Percentiles rank a stretch among this genome's conserved stretches.
Evolutionary conservation across 2,329 filamentous ascomycete genomes (phyloP).

Genomic region (Paramyrothecium sp.): DNA sequence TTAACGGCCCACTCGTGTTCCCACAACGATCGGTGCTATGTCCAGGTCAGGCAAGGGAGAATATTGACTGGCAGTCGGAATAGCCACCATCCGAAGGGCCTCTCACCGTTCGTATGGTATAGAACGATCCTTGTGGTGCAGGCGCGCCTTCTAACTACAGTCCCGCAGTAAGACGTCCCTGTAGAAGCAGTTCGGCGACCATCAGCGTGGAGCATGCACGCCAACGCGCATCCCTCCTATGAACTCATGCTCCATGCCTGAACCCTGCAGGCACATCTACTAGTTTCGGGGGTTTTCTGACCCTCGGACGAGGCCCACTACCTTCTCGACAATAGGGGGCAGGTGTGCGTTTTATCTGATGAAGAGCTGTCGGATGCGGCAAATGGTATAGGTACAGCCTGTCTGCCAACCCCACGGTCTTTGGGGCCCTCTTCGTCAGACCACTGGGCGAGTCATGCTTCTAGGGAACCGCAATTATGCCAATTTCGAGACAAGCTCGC

Average conservation of each 20-base stretch:
- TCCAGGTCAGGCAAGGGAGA: neutral
- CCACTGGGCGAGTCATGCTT: neutral
- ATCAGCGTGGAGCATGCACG: neutral
- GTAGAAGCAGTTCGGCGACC: neutral
- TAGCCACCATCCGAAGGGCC: neutral
- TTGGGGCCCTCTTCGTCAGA: neutral
- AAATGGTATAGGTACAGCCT: too few species aligned
- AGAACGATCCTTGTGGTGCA: neutral
- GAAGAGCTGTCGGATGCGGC: neutral
- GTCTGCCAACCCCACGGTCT: too few species aligned
- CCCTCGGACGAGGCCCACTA: neutral
- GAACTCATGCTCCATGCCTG: neutral
- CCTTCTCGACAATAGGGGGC: neutral
- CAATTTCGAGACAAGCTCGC: neutral
- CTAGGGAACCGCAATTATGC: neutral
- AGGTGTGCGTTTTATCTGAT: neutral
- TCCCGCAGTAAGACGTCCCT: too few species aligned
- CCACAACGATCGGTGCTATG: neutral
- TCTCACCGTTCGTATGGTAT: neutral
- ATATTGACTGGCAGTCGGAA: neutral
- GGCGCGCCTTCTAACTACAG: too few species aligned
- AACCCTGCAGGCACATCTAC: neutral
- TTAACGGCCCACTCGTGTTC: neutral
- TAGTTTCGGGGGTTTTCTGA: neutral
- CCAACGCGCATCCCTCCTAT: neutral